Evolutionary conservation across 2,329 filamentous ascomycete genomes (phyloP).

Genomic region (Hymenoscyphus fraxineus): DNA sequence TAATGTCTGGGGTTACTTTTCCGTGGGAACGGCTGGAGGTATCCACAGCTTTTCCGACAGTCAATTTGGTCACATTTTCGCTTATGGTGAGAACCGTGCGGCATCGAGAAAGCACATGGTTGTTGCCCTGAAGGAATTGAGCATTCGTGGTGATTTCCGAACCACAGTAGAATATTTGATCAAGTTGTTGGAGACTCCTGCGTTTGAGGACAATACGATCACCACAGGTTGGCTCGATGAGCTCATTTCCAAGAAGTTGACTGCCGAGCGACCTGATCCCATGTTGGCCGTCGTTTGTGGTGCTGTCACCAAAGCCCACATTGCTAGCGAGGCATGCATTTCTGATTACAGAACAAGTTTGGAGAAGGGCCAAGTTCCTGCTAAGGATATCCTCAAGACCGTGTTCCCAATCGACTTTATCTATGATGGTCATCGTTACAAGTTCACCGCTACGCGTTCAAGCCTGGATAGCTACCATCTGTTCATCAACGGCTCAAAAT

Average conservation of each 20-base stretch:
- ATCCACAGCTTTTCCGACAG: conserved; percentile 99
- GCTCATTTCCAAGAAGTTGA: conserved; percentile 96
- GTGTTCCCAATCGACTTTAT: conserved; percentile 98
- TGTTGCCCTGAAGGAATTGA: conserved; percentile 94
- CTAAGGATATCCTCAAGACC: conserved; percentile 95
- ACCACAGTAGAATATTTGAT: conserved; percentile 99
- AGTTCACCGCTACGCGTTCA: conserved; percentile 93
- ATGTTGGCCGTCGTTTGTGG: conserved; percentile 94
- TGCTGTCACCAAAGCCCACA: conserved; percentile 90
- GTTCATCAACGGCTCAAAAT: conserved; percentile 98
- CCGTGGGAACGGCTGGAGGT: conserved; percentile 89
- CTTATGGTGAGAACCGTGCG: conserved; percentile 94
- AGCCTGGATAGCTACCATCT: conserved; percentile 93
- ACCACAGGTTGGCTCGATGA: conserved; percentile 98
- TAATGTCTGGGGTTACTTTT: conserved; percentile 99
- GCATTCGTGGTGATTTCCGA: conserved; percentile 98
- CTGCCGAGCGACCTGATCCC: conserved; percentile 88
- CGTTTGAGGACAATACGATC: conserved; percentile 98
- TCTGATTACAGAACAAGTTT: conserved; percentile 82
- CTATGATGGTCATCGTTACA: conserved; percentile 94
- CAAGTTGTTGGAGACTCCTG: conserved; percentile 96
- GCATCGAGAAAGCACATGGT: conserved; percentile 99
- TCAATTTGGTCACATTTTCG: conserved; percentile 99
- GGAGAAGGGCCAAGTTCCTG: conserved; percentile 95
- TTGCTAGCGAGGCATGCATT: conserved; percentile 87